These are phyloP conservation scores for Xerocomus potaroensis DNA, from an alignment of 768 basidiomycete genomes.

Conservation along the genomic window DNA sequence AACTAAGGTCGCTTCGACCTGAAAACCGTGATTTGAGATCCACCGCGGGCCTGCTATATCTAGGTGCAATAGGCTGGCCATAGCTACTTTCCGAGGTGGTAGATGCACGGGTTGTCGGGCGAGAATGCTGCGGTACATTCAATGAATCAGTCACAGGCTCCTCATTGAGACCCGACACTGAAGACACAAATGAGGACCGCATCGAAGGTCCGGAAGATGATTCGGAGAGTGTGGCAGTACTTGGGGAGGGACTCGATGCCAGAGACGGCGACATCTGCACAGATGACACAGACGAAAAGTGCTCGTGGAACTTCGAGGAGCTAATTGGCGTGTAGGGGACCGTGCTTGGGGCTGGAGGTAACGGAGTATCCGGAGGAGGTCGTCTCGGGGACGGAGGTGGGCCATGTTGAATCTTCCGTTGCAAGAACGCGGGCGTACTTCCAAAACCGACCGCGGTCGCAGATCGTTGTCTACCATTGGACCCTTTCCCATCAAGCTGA, in stretches of 20 bases:
- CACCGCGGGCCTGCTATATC: not conserved
- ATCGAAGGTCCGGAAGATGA: conserved; percentile 29
- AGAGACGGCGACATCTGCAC: conserved; percentile 14
- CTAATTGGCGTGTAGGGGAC: conserved; percentile 11
- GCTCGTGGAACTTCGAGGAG: conserved; percentile 32
- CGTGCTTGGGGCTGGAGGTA: conserved; percentile 15
- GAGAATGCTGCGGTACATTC: conserved; percentile 9
- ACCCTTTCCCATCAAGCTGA: conserved; percentile 8
- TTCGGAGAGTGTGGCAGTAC: conserved; percentile 22
- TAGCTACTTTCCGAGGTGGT: conserved; percentile 18
- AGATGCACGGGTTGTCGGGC: conserved; percentile 22
- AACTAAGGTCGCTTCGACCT: conserved; percentile 15
- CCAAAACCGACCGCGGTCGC: conserved; percentile 9
- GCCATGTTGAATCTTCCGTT: conserved; percentile 26
- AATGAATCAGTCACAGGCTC: conserved; percentile 6
- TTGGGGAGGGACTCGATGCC: conserved; percentile 15
- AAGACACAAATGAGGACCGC: conserved; percentile 22
- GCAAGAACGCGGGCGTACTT: conserved; percentile 24
- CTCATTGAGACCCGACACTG: conserved; percentile 16
- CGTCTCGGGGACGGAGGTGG: conserved; percentile 24
- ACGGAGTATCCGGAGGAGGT: conserved; percentile 26
- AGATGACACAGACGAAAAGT: conserved; percentile 29
- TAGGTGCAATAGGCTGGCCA: conserved; percentile 11
- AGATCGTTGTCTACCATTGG: conserved; percentile 13
- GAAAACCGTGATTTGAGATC: conserved; percentile 19